Conservation (phyloP, 208 protist genomes). For the Leishmania lainsoni region DNA sequence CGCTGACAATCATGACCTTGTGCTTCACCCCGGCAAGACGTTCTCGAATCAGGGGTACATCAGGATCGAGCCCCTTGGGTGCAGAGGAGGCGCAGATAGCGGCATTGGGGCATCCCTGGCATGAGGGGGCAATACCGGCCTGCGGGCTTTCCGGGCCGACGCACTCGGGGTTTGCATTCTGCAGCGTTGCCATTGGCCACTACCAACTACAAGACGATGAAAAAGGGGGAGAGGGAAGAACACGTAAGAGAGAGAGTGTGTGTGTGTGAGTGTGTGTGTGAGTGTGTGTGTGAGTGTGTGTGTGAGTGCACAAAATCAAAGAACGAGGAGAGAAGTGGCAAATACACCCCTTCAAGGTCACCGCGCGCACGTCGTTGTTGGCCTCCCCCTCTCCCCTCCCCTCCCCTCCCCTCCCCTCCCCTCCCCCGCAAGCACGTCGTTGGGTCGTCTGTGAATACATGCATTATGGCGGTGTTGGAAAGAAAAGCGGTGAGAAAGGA, state of each 20-base stretch:
- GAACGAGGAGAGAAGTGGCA: not conserved
- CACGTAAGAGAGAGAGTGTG: not conserved
- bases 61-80: slow-evolving; percentile 93
- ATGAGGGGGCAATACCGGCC: slow-evolving; percentile 95
- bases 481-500: not conserved
- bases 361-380: not conserved
- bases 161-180: slow-evolving; percentile 82
- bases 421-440: too few species aligned
- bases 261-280: too few species aligned
- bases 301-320: too few species aligned
- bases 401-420: not conserved
- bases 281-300: too few species aligned
- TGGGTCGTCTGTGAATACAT: not conserved
- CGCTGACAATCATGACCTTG: slow-evolving; percentile 91
- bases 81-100: slow-evolving; percentile 93
- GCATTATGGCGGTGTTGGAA: not conserved
- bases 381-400: not conserved
- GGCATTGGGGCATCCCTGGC: slow-evolving; percentile 98
- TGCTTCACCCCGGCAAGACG: slow-evolving; percentile 76
- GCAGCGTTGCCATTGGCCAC: slow-evolving; percentile 7
- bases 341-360: not conserved
- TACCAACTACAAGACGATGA: not conserved
- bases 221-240: slow-evolving; percentile 1
- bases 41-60: slow-evolving; percentile 84
- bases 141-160: slow-evolving; percentile 93